Base-by-base conservation (phyloP, 257 asterid species). In the Solanum corneliomulleri region DNA sequence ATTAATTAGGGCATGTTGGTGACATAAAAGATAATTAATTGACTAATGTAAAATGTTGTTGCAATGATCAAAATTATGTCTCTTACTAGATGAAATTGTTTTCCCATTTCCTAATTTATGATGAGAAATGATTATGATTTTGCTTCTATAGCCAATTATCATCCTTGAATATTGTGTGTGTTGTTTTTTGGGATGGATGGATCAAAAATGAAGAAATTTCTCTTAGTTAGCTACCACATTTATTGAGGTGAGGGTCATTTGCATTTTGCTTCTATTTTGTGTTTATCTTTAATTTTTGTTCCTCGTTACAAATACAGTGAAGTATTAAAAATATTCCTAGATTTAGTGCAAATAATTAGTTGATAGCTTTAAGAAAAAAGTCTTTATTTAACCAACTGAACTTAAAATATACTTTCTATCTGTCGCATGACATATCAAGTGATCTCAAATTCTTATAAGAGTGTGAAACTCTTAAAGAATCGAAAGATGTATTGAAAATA, bases 101-200 rank as follows among this genome's bases (percentile, higher is more conserved):
- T 64, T 64, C 29, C 15, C 14, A n/a, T n/a, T 1, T 64, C 71
- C 18, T 27, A 68, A 9, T 68, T 68, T 68, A 68, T 68, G 39
- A 68, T 90, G 8, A 72, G 49, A 0, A 91, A 90, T 3, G 91
- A 93, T 15, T 88, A 90, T 14, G 87, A 18, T 71, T 89, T 89
- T 0, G 92, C 91, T 68, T 68, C 39, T 68, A 6, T 1, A 27
- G 21, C 74, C 44, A 87, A 7, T 2, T 60, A 60, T 20, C 5
- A 60, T 60, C 68, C n/a, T 60, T 33, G 62, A 52, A 16, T 52
- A 47, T 47, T 45, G 58, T 52, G 60, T 49, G 60, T 52, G 21
- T 52, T 15, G 60, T 52, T 52, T 52, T 16, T 16, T 9, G 60
- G 9, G 2, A 9, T 52, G 62, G 62, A 52, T 23, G 23, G 9